These are phyloP conservation scores for Filobasidium uniguttulatum DNA, from an alignment of 1,284 basidiomycete genomes.

Conservation along the genomic window DNA sequence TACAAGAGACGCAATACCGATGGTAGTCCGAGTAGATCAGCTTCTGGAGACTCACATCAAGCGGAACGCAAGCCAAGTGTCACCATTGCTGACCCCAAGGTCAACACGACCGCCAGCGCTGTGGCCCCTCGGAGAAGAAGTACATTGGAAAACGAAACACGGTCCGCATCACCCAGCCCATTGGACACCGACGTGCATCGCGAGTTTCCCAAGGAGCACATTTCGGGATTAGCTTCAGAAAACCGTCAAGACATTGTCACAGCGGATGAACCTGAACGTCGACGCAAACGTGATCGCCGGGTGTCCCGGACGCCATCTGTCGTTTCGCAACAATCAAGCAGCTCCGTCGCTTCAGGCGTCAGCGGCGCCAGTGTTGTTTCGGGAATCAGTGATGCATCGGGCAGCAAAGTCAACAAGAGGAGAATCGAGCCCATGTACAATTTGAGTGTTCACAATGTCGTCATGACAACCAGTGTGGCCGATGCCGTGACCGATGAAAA, in stretches of 20 bases:
- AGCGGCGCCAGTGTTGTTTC: neutral
- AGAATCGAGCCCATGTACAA: constrained; percentile 4
- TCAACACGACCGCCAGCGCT: no score
- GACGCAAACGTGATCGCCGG: neutral
- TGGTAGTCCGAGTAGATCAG: no score
- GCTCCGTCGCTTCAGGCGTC: neutral
- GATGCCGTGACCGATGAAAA: constrained; percentile 73
- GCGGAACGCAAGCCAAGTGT: neutral
- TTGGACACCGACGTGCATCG: no score
- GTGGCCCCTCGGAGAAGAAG: no score
- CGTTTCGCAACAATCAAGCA: neutral
- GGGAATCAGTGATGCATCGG: neutral
- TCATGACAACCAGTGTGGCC: constrained; percentile 64
- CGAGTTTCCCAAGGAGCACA: no score
- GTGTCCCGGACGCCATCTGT: neutral
- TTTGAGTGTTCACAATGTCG: constrained; percentile 55
- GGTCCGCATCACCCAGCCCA: no score
- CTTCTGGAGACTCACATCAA: no score
- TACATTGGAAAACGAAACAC: no score
- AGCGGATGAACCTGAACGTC: no score
- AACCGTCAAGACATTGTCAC: no score
- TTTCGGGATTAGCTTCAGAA: no score
- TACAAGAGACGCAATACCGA: no score
- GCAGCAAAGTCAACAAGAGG: neutral
- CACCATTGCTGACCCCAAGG: neutral